phyloP scores from a whole-genome alignment of 495 filamentous ascomycete species.

The Sphaerosporella brunnea region DNA sequence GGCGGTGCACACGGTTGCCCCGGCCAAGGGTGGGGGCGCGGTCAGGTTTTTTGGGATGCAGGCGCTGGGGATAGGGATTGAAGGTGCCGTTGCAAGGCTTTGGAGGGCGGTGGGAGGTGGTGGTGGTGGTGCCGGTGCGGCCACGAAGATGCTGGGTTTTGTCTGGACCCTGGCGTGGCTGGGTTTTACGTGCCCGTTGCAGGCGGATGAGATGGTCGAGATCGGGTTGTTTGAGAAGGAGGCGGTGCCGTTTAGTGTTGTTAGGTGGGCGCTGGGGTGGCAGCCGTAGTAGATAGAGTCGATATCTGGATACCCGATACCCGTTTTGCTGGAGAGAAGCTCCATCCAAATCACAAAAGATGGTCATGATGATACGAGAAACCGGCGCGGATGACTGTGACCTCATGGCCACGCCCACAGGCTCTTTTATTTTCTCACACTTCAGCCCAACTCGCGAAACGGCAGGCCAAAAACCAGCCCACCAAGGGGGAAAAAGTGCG shows the following conservation, averaged over 20 bases:
- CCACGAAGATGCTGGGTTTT: background rate
- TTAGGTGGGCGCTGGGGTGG: background rate
- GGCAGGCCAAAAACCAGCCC: too few species aligned
- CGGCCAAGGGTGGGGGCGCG: background rate
- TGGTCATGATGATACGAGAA: too few species aligned
- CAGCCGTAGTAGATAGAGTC: background rate
- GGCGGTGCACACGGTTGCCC: background rate
- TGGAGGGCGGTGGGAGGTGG: background rate
- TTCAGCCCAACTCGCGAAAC: too few species aligned
- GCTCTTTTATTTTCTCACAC: too few species aligned
- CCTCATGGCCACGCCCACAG: too few species aligned
- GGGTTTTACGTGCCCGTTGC: background rate
- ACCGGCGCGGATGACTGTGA: too few species aligned
- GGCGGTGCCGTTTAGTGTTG: conserved; percentile 1
- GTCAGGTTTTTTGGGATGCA: conserved; percentile 1
- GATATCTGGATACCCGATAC: too few species aligned
- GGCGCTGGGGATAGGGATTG: conserved; percentile 2
- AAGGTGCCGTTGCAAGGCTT: background rate
- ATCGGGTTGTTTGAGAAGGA: conserved; percentile 1
- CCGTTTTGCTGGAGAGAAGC: too few species aligned
- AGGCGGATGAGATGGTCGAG: background rate
- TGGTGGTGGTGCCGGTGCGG: background rate
- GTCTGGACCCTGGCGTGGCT: background rate
- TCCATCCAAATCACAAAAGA: too few species aligned
- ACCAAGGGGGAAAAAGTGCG: too few species aligned